phyloP scores from a whole-genome alignment of 352 stramenopile genomes.

The Phytophthora ohioensis region DNA sequence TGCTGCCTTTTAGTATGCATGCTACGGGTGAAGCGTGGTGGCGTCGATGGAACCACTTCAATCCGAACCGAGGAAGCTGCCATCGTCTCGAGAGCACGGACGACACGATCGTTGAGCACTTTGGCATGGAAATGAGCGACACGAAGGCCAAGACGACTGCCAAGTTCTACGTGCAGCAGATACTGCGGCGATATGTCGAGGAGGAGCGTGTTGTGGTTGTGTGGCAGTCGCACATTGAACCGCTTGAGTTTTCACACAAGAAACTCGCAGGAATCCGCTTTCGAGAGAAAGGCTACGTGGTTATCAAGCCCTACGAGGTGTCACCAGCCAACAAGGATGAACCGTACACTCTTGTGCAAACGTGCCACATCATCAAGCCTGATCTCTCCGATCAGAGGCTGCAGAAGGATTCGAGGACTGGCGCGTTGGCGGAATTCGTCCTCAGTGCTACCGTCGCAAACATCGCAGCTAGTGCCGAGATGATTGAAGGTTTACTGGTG shows the following conservation, averaged over 20 bases:
- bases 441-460: constrained; percentile 47
- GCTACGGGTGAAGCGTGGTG: constrained; percentile 48
- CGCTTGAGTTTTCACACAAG: constrained; percentile 66
- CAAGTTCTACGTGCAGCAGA: constrained; percentile 63
- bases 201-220: constrained; percentile 64
- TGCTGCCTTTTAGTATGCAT: constrained; percentile 47
- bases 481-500: constrained; percentile 58
- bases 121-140: constrained; percentile 63
- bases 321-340: constrained; percentile 13
- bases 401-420: constrained; percentile 38
- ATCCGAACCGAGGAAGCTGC: constrained; percentile 30
- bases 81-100: constrained; percentile 37
- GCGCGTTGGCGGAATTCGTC: constrained; percentile 55
- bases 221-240: constrained; percentile 65
- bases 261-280: constrained; percentile 47
- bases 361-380: constrained; percentile 60
- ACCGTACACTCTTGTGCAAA: constrained; percentile 54
- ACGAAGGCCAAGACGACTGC: constrained; percentile 52
- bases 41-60: constrained; percentile 53
- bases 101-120: constrained; percentile 48
- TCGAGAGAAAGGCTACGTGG: constrained; percentile 65
- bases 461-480: constrained; percentile 48
- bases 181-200: constrained; percentile 62
- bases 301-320: constrained; percentile 54
- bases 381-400: constrained; percentile 48